Percentiles rank a stretch among this genome's conserved stretches.
Conservation (phyloP, 345 rosid species). For the Anastatica hierochuntica region DNA sequence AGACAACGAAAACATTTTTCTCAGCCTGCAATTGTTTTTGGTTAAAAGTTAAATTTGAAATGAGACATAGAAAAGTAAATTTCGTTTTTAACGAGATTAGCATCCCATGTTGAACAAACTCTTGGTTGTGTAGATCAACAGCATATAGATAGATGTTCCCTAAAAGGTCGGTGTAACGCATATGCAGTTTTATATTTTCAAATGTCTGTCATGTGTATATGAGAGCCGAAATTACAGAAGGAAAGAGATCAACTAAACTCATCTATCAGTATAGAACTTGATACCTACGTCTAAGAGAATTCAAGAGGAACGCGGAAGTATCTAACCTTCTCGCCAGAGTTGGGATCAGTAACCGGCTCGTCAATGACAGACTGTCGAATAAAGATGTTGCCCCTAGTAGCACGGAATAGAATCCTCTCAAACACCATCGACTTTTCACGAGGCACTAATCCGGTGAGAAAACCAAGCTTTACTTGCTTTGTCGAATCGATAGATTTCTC, state of each 20-base stretch:
- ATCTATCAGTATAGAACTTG: too few relatives aligned
- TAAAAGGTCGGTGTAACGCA: too few relatives aligned
- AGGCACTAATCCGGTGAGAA: slow-evolving; percentile 78
- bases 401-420: slow-evolving; percentile 95
- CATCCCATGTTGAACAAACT: too few relatives aligned
- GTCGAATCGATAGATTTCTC: slow-evolving; percentile 53
- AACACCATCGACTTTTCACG: slow-evolving; percentile 82
- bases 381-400: slow-evolving; percentile 88
- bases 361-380: slow-evolving; percentile 55
- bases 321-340: slow-evolving; percentile 82
- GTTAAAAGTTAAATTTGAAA: slow-evolving; percentile 19
- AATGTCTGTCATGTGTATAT: too few relatives aligned
- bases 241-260: too few relatives aligned
- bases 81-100: too few relatives aligned
- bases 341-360: slow-evolving; percentile 74
- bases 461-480: slow-evolving; percentile 89
- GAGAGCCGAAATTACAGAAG: too few relatives aligned
- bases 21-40: slow-evolving; percentile 47
- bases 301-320: neutral
- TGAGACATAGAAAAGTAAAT: too few relatives aligned
- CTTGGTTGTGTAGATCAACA: too few relatives aligned
- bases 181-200: too few relatives aligned
- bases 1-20: slow-evolving; percentile 81
- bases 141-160: too few relatives aligned
- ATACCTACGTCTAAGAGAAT: slow-evolving; percentile 6